A percentile compares a stretch with the other conserved stretches of the same genome.
These are phyloP conservation scores for Tuber calosporum DNA, from an alignment of 495 filamentous ascomycete species.

Conservation along the genomic window DNA sequence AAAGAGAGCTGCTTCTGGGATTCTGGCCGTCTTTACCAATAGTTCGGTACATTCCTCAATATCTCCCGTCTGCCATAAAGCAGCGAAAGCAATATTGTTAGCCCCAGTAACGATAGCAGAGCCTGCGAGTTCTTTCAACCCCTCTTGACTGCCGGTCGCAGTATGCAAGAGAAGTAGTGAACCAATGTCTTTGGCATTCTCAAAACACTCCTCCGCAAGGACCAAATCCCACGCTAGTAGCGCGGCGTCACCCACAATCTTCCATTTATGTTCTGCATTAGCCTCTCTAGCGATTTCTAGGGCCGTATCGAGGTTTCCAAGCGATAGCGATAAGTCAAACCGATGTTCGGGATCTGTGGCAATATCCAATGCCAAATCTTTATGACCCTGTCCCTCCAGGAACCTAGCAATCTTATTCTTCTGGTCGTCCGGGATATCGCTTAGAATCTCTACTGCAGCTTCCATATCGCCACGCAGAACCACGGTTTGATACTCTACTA, in stretches of 20 bases:
- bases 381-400: slow-evolving; percentile 93
- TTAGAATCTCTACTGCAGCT: slow-evolving; percentile 73
- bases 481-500: slow-evolving; percentile 94
- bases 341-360: slow-evolving; percentile 94
- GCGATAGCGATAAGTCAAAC: slow-evolving; percentile 81
- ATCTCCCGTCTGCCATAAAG: slow-evolving; percentile 80
- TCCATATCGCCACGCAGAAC: slow-evolving; percentile 95
- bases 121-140: slow-evolving; percentile 60
- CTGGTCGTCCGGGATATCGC: slow-evolving; percentile 75
- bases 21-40: slow-evolving; percentile 65
- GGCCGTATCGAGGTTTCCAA: slow-evolving; percentile 77
- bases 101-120: slow-evolving; percentile 69
- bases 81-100: slow-evolving; percentile 87
- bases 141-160: slow-evolving; percentile 66
- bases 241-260: slow-evolving; percentile 87
- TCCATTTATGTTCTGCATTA: slow-evolving; percentile 94
- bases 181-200: slow-evolving; percentile 78
- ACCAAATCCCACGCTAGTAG: slow-evolving; percentile 76
- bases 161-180: slow-evolving; percentile 81
- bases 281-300: slow-evolving; percentile 74
- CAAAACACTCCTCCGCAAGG: slow-evolving; percentile 88
- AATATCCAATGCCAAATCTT: slow-evolving; percentile 90
- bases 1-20: slow-evolving; percentile 81
- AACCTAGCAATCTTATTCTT: slow-evolving; percentile 97
- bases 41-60: slow-evolving; percentile 73